phyloP scores from a whole-genome alignment of 257 asterid genomes.

The Nicotiana paniculata region DNA sequence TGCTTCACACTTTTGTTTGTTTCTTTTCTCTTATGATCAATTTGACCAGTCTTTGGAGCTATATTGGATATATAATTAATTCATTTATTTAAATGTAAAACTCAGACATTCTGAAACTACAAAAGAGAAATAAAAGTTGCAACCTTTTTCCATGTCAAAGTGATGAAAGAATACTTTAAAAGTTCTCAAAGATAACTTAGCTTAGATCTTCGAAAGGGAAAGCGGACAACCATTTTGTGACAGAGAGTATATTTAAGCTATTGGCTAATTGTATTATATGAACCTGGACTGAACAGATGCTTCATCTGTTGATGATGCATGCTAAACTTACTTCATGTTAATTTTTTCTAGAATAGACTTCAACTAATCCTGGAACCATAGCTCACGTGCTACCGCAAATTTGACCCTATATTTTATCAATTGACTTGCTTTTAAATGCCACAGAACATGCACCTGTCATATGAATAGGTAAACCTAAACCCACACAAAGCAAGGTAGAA shows the following conservation, averaged over 20 bases:
- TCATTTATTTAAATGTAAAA: not conserved
- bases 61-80: not conserved
- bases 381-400: not conserved
- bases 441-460: not conserved
- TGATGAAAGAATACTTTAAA: not conserved
- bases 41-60: not conserved
- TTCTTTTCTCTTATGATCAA: not conserved
- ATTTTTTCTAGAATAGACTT: not conserved
- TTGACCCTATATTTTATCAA: not conserved
- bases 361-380: not conserved
- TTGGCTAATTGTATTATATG: not conserved
- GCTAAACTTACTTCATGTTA: not conserved
- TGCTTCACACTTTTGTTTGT: not conserved
- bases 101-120: not conserved
- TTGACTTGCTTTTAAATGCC: not conserved
- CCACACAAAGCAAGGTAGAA: not conserved
- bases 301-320: not conserved
- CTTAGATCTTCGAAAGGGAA: not conserved
- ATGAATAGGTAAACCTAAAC: not conserved
- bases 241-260: conserved; percentile 1
- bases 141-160: not conserved
- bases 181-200: not conserved
- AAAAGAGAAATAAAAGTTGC: not conserved
- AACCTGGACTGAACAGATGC: not conserved
- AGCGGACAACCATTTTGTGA: not conserved